phyloP scores from a whole-genome alignment of 257 asterid genomes.

The Nicotiana benthamiana region DNA sequence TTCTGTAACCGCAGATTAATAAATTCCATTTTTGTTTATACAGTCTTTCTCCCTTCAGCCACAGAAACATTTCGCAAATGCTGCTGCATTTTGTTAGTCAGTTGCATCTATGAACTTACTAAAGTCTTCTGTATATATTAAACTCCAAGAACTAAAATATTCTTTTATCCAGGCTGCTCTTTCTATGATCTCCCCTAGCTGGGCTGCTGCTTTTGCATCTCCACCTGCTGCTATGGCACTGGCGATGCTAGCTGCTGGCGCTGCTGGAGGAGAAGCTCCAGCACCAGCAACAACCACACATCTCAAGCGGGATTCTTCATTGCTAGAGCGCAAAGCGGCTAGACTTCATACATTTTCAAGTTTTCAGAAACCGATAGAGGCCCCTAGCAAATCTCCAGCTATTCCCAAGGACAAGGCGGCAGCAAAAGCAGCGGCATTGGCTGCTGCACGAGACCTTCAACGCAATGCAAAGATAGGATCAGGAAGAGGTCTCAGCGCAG shows the following conservation, averaged over 20 bases:
- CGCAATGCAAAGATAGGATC: conserved; percentile 98
- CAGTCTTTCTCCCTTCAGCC: background rate
- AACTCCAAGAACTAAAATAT: conserved; percentile 1
- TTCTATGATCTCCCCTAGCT: conserved; percentile 91
- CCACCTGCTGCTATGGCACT: conserved; percentile 99
- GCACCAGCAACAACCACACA: conserved; percentile 56
- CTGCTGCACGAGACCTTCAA: conserved; percentile 98
- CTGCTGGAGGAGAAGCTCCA: conserved; percentile 82
- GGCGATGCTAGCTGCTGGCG: conserved; percentile 99
- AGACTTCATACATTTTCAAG: conserved; percentile 88
- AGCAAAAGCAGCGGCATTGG: conserved; percentile 97
- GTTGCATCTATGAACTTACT: background rate
- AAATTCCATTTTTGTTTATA: background rate
- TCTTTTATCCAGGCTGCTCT: conserved; percentile 68
- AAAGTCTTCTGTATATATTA: background rate
- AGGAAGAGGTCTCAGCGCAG: conserved; percentile 99
- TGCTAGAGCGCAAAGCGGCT: conserved; percentile 76
- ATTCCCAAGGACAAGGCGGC: conserved; percentile 93
- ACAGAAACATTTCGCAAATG: background rate
- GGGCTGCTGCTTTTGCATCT: conserved; percentile 99
- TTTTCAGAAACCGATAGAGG: conserved; percentile 83
- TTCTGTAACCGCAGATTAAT: background rate
- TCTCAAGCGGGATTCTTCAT: conserved; percentile 89
- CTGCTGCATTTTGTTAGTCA: background rate
- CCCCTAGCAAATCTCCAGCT: conserved; percentile 57